Evolutionary conservation across 2,329 filamentous ascomycete genomes (phyloP).

Genomic region (Ophiostoma piceae): DNA sequence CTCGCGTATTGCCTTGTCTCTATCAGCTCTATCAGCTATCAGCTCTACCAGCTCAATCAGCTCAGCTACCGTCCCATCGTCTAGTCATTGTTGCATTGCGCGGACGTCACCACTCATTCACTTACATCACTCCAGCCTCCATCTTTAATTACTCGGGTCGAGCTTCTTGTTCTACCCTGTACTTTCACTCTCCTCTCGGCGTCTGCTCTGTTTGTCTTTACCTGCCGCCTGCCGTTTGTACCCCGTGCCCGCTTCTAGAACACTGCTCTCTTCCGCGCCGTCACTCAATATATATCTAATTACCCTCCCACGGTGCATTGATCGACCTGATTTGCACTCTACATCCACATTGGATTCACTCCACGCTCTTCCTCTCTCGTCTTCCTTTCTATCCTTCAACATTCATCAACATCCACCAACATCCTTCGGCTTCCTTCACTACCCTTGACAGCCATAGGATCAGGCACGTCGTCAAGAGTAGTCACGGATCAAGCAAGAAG

Average conservation of each 20-base stretch:
- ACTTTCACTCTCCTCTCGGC: not conserved
- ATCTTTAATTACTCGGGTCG: not conserved
- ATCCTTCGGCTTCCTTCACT: not conserved
- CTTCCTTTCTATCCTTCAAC: not conserved
- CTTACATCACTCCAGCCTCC: not conserved
- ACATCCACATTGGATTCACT: not conserved
- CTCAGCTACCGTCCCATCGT: not conserved
- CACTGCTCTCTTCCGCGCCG: not conserved
- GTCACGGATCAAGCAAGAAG: not conserved
- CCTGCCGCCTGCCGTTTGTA: not conserved
- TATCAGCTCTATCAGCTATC: not conserved
- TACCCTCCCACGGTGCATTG: not conserved
- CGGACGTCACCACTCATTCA: not conserved
- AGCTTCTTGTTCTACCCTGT: not conserved
- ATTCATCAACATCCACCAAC: not conserved
- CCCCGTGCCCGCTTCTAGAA: not conserved
- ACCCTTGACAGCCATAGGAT: not conserved
- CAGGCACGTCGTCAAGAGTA: not conserved
- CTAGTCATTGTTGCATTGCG: conserved; percentile 3
- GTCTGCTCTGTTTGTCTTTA: conserved; percentile 1
- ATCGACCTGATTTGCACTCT: conserved; percentile 5
- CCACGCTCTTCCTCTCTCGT: not conserved
- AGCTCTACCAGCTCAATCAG: not conserved
- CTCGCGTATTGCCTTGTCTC: not conserved
- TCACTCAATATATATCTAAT: not conserved